Evolutionary conservation across 345 rosid genomes (phyloP).

Genomic region (Citrus medica): DNA sequence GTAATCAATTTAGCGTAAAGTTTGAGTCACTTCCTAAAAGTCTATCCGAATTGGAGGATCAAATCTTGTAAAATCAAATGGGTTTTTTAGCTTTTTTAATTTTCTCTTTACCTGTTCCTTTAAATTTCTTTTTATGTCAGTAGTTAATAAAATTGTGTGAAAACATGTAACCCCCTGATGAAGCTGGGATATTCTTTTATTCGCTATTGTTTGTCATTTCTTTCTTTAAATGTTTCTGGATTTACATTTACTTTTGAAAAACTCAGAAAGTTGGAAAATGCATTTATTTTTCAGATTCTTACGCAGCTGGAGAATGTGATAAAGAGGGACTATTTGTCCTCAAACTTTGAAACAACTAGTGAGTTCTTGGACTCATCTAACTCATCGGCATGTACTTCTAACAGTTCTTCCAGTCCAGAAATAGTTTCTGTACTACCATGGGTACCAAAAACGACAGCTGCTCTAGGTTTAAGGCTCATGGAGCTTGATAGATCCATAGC

Average conservation of each 20-base stretch:
- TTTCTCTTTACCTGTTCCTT: neutral
- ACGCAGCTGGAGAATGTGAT: constrained; percentile 56
- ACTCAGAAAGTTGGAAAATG: neutral
- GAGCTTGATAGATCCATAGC: constrained; percentile 60
- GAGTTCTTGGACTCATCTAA: constrained; percentile 48
- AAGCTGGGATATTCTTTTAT: neutral
- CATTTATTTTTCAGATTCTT: constrained; percentile 40
- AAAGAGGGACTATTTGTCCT: constrained; percentile 57
- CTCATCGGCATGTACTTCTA: constrained; percentile 9
- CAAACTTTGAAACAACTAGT: constrained; percentile 60
- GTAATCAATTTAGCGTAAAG: too few species aligned
- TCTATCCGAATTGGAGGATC: neutral
- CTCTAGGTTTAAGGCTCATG: constrained; percentile 62
- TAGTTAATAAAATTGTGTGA: neutral
- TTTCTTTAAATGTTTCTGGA: neutral
- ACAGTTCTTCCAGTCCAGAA: constrained; percentile 20
- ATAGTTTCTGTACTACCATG: constrained; percentile 56
- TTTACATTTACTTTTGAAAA: neutral
- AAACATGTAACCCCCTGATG: neutral
- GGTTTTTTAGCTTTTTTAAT: neutral
- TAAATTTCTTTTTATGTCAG: neutral
- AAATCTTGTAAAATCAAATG: neutral
- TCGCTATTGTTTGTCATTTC: neutral
- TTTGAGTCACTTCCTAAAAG: neutral
- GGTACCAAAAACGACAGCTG: constrained; percentile 77